Percentiles rank a stretch among this genome's conserved stretches.
Evolutionary conservation across 352 stramenopile genomes (phyloP).

Genomic region (Globisporangium middletonii): DNA sequence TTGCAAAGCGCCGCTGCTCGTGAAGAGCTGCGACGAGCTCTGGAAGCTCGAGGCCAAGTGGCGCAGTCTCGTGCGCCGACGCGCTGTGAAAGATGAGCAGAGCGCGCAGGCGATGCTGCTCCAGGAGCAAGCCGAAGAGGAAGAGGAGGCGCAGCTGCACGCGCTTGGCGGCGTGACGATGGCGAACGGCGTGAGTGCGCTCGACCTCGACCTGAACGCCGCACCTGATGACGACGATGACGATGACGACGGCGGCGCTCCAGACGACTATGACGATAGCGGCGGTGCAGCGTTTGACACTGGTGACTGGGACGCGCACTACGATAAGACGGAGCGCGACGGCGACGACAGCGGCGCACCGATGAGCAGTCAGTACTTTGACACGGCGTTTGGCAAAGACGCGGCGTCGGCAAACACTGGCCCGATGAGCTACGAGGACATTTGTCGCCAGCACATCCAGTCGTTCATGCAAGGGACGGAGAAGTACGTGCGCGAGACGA

Average conservation of each 20-base stretch:
- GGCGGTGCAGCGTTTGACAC: slow-evolving; percentile 7
- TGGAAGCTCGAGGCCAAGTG: slow-evolving; percentile 71
- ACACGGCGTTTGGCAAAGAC: not conserved
- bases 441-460: slow-evolving; percentile 69
- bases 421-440: slow-evolving; percentile 57
- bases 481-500: slow-evolving; percentile 70
- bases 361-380: not conserved
- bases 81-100: slow-evolving; percentile 40
- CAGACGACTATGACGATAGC: slow-evolving; percentile 9
- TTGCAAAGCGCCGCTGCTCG: slow-evolving; percentile 40
- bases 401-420: not conserved
- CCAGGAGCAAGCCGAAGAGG: slow-evolving; percentile 59
- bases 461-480: slow-evolving; percentile 80
- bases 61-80: slow-evolving; percentile 43
- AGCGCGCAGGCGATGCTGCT: slow-evolving; percentile 62
- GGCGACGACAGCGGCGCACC: not conserved
- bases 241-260: slow-evolving; percentile 12
- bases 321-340: slow-evolving; percentile 11
- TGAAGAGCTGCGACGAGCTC: slow-evolving; percentile 43
- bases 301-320: slow-evolving; percentile 21
- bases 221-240: slow-evolving; percentile 13
- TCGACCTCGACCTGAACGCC: slow-evolving; percentile 31
- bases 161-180: slow-evolving; percentile 26
- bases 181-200: slow-evolving; percentile 16
- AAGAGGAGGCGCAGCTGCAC: slow-evolving; percentile 58